Conservation (phyloP, 139 green algal genomes). For the Coccomyxa sp. region DNA sequence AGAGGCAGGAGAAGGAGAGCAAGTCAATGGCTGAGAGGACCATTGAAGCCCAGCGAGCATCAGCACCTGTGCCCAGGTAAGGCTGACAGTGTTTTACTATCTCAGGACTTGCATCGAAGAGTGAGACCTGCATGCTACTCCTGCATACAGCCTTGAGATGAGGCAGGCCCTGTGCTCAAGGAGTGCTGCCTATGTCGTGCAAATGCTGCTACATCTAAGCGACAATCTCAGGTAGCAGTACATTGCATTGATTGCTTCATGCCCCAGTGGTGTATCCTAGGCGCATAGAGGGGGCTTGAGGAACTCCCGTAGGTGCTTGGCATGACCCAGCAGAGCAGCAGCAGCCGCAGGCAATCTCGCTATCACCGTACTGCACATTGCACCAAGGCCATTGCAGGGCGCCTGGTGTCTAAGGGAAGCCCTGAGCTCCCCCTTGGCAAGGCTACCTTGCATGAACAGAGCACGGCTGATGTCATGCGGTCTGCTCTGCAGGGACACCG, state of each 20-base stretch:
- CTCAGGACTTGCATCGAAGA: not conserved
- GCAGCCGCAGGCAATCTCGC: too few relatives aligned
- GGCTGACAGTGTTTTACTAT: not conserved
- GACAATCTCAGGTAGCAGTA: too few relatives aligned
- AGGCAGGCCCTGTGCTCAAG: not conserved
- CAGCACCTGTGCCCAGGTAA: constrained; percentile 57
- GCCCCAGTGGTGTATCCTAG: too few relatives aligned
- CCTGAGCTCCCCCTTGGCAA: not conserved
- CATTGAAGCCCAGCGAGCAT: constrained; percentile 84
- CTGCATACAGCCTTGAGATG: not conserved
- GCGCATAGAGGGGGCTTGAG: too few relatives aligned
- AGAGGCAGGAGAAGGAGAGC: constrained; percentile 26
- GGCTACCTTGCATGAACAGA: too few relatives aligned
- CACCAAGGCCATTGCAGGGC: too few relatives aligned
- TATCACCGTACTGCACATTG: too few relatives aligned
- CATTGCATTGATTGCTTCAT: too few relatives aligned
- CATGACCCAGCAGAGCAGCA: too few relatives aligned
- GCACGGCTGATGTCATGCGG: too few relatives aligned
- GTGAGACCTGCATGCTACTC: not conserved
- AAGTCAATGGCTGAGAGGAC: constrained; percentile 64
- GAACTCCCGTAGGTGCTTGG: too few relatives aligned
- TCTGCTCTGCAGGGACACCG: constrained; percentile 37
- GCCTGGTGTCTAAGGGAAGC: not conserved
- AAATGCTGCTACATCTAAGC: not conserved
- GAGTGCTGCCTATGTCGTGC: not conserved